These are phyloP conservation scores for Trametes versicolor DNA, from an alignment of 1,284 basidiomycete genomes.

Conservation along the genomic window DNA sequence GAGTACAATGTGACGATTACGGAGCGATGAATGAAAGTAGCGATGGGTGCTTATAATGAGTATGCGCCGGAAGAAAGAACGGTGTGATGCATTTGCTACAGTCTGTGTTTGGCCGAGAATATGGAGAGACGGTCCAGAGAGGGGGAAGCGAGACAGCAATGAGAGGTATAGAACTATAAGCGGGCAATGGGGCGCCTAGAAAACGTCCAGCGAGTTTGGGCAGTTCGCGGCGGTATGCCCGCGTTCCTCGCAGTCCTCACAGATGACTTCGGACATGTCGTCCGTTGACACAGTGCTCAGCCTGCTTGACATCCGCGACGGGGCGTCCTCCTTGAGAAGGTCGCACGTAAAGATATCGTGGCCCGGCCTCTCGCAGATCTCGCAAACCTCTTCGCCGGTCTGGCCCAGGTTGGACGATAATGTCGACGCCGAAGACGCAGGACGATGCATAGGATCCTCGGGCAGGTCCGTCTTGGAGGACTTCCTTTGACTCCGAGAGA, in stretches of 20 bases:
- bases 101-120: slow-evolving; percentile 5
- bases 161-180: neutral
- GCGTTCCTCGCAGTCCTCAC: slow-evolving; percentile 80
- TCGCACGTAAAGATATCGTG: slow-evolving; percentile 87
- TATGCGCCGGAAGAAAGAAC: slow-evolving; percentile 15
- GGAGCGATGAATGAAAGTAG: slow-evolving; percentile 25
- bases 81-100: slow-evolving; percentile 27
- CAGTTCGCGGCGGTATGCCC: slow-evolving; percentile 78
- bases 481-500: slow-evolving; percentile 66
- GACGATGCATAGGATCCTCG: slow-evolving; percentile 37
- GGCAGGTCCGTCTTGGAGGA: slow-evolving; percentile 60
- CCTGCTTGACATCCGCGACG: slow-evolving; percentile 29
- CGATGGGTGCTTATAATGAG: slow-evolving; percentile 6
- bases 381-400: slow-evolving; percentile 62
- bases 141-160: slow-evolving; percentile 5
- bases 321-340: slow-evolving; percentile 58
- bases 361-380: slow-evolving; percentile 84
- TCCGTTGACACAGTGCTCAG: slow-evolving; percentile 12
- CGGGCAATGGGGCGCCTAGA: slow-evolving; percentile 54
- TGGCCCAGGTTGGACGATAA: slow-evolving; percentile 29
- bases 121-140: neutral
- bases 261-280: slow-evolving; percentile 55
- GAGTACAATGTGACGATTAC: slow-evolving; percentile 34
- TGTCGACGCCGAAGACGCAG: slow-evolving; percentile 26
- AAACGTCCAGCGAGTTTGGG: slow-evolving; percentile 84